Evolutionary conservation across 345 rosid genomes (phyloP), one percentile per base, ranked within the genome.

Genomic region (Cardamine occulta): DNA sequence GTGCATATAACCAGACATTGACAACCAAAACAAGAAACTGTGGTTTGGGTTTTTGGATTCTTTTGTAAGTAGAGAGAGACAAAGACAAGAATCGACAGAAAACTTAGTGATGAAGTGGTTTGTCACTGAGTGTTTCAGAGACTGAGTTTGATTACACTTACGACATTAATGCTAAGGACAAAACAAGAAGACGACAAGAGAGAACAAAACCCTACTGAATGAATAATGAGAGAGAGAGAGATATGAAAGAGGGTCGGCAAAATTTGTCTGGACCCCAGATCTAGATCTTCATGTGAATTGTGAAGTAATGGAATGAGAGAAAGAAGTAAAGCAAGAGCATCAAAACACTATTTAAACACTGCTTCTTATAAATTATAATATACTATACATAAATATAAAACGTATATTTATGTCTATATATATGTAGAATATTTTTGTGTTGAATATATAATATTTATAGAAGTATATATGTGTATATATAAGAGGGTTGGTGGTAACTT

Each of bases 1-100:
- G 74, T 84, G 86, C 67, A 84, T 79, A 52, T 86, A 82, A 29
- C 81, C 79, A 45, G 89, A 82, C 87, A 86, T 86, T 15, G 67
- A 61, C 42, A 51, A 28, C 26, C 0, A 9, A 54, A 70, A 21
- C 29, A 68, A 68, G 75, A 76, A 56, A 56, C 60, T 55, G 23
- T 19, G 19, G 28, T 45, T 57, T 45, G 61, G 29, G 53, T 24
- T 23, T 75, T 75, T 54, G 59, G 71, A 54, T 4, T 29, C 13
- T 66, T 61, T 31, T 56, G 24, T 19, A 42, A 17, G 13, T 4
- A 60, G 37, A 51, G 73, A 57, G 68, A 62, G 70, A 76, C 64
- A 69, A 54, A 70, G 75, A 76, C 80, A 76, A 69, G 13, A 76
- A 70, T 53, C 0, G 80, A 35, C 75, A 76, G 60, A 31, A 31